Conservation (phyloP, 2,329 filamentous ascomycete species). For the Knoxdaviesia proteae region DNA sequence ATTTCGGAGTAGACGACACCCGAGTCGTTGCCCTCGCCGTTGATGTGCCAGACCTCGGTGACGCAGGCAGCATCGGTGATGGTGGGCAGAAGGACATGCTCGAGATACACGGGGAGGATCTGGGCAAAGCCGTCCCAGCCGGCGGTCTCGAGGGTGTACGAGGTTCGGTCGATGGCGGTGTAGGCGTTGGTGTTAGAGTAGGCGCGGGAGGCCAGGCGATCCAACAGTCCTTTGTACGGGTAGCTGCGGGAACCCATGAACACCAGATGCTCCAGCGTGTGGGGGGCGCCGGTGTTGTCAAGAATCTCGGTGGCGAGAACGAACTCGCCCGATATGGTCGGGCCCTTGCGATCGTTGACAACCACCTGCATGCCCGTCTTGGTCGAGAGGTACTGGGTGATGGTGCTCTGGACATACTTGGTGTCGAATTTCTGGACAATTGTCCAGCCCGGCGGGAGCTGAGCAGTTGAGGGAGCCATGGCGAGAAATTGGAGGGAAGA, state of each 20-base stretch:
- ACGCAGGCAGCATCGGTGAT: conserved; percentile 83
- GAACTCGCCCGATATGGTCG: conserved; percentile 92
- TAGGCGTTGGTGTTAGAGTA: conserved; percentile 93
- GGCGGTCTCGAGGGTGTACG: conserved; percentile 84
- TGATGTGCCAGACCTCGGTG: conserved; percentile 82
- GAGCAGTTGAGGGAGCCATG: conserved; percentile 1
- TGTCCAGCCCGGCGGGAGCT: conserved; percentile 4
- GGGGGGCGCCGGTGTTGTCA: conserved; percentile 84
- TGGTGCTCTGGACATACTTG: conserved; percentile 71
- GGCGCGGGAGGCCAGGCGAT: conserved; percentile 80
- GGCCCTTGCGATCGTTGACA: conserved; percentile 77
- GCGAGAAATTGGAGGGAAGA: not conserved
- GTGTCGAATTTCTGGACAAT: conserved; percentile 64
- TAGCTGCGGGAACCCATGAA: conserved; percentile 90
- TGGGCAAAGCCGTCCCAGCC: conserved; percentile 95
- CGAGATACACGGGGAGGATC: conserved; percentile 83
- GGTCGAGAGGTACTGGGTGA: conserved; percentile 91
- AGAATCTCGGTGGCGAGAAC: conserved; percentile 91
- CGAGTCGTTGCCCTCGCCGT: conserved; percentile 83
- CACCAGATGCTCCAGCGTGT: conserved; percentile 63
- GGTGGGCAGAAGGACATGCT: conserved; percentile 80
- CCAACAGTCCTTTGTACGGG: conserved; percentile 82
- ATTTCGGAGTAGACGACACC: conserved; percentile 98
- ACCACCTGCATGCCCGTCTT: conserved; percentile 88
- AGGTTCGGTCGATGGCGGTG: conserved; percentile 91